Conservation (phyloP, 345 rosid genomes). For the Gossypium turneri region DNA sequence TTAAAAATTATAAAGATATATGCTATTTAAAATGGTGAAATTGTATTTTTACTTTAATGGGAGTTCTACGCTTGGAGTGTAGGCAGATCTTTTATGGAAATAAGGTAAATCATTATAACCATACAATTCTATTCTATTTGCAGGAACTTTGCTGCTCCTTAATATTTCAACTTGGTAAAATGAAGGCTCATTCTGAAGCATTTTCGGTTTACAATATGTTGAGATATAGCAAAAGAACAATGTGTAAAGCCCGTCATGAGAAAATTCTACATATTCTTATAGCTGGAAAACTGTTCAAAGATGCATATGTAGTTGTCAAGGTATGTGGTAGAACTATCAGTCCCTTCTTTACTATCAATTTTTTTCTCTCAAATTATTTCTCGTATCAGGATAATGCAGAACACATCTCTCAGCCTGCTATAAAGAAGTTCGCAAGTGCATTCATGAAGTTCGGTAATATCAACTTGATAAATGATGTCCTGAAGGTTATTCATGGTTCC, state of each 20-base stretch:
- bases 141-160: conserved; percentile 77
- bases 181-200: conserved; percentile 66
- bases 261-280: conserved; percentile 73
- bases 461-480: conserved; percentile 72
- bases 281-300: conserved; percentile 71
- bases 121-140: conserved; percentile 18
- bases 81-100: not conserved
- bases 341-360: not conserved
- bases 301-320: conserved; percentile 85
- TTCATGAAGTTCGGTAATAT: conserved; percentile 63
- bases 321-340: conserved; percentile 29
- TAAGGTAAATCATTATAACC: not conserved
- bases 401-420: conserved; percentile 56
- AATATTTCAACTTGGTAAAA: conserved; percentile 69
- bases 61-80: not conserved
- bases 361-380: not conserved
- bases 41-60: not conserved
- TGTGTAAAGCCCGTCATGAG: conserved; percentile 81
- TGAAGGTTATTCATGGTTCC: conserved; percentile 72
- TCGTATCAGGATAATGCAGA: conserved; percentile 60
- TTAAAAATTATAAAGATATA: too few relatives aligned
- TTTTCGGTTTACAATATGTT: conserved; percentile 68
- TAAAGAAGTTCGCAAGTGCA: conserved; percentile 60
- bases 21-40: rapidly evolving
- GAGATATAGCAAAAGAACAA: conserved; percentile 68